A percentile compares a stretch with the other conserved stretches of the same genome.
Evolutionary conservation across 768 basidiomycete genomes (phyloP).

Genomic region (Rhizopogon vesiculosus): DNA sequence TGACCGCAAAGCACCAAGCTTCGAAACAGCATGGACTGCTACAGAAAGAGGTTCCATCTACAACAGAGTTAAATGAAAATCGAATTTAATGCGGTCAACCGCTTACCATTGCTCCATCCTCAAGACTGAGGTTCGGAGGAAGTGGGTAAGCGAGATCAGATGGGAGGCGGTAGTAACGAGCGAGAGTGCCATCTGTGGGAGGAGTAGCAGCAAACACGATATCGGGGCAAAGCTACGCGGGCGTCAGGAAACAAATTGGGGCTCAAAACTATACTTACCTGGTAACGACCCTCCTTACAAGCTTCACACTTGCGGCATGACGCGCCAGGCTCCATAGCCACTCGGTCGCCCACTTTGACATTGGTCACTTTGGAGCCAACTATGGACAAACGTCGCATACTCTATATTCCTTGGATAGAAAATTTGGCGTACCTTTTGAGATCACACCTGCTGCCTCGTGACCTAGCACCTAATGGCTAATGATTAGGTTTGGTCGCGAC

Average conservation of each 20-base stretch:
- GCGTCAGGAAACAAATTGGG: not conserved
- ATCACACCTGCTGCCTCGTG: slow-evolving; percentile 89
- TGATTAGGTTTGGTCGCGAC: not conserved
- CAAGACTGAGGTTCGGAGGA: slow-evolving; percentile 79
- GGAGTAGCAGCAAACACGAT: slow-evolving; percentile 92
- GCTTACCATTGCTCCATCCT: slow-evolving; percentile 90
- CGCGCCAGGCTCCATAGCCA: slow-evolving; percentile 89
- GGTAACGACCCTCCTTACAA: slow-evolving; percentile 82
- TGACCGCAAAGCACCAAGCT: slow-evolving; percentile 65
- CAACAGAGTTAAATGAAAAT: not conserved
- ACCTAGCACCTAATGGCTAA: slow-evolving; percentile 68
- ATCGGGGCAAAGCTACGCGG: slow-evolving; percentile 69
- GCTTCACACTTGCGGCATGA: slow-evolving; percentile 80
- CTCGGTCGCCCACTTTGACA: slow-evolving; percentile 78
- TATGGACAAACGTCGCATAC: slow-evolving; percentile 18
- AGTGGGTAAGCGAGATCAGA: slow-evolving; percentile 81
- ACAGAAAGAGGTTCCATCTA: slow-evolving; percentile 96
- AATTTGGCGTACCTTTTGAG: slow-evolving; percentile 44
- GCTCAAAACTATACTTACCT: slow-evolving; percentile 40
- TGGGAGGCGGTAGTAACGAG: slow-evolving; percentile 82
- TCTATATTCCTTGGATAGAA: not conserved
- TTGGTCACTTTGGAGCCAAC: slow-evolving; percentile 75
- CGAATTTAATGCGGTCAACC: no score
- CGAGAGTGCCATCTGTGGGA: slow-evolving; percentile 87
- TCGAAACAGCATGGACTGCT: slow-evolving; percentile 83